Base-by-base conservation (phyloP, 768 basidiomycete species). In the Lepiota venenata region DNA sequence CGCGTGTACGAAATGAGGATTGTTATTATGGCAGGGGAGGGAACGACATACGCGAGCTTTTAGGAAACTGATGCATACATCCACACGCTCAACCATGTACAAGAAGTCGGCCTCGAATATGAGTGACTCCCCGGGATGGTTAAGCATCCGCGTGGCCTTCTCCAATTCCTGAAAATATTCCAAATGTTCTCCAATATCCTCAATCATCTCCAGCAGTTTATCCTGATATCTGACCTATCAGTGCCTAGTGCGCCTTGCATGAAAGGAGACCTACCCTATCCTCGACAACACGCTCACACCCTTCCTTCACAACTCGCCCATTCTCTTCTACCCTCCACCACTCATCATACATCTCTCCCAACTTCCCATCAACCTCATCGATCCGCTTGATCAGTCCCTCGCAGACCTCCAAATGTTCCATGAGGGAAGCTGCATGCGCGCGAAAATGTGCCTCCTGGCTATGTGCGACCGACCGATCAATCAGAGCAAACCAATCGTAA, bases 111-210 rank as follows among this genome's bases (percentile, higher is more conserved):
- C 82, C 59, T 93, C 84, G 9, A 96, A 79, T 50, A 98, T 96
- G 18, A 98, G 81, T 0, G 89, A 85, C 57, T 95, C 92, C 25
- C 93, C 94, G 2, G 96, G 95, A 61, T 92, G 85, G 64, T 98
- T 98, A 45, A 99, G 78, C 84, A 95, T 91, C 40, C 92, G 81
- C 4, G 93, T 96, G 6, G 94, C 93, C 18, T 86, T 81, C 59
- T 98, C 97, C 39, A 99, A 82, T 63, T 96, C 93, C 64, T 91
- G 85, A 75, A 98, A 99, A 67, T 95, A 98, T 56, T 93, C 92
- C 52, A 98, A 69, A 36, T 91, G 79, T 20, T 78, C 73, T 3
- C 81, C 85, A 43, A 98, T 89, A 50, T 88, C 88, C n/a, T 93
- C 88, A 3, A 91, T 91, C 29, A 89, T 71, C 42, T 83, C 82